These are phyloP conservation scores for Irineochytrium annulatum DNA, from an alignment of 192 early-diverging fungal species.

Conservation along the genomic window DNA sequence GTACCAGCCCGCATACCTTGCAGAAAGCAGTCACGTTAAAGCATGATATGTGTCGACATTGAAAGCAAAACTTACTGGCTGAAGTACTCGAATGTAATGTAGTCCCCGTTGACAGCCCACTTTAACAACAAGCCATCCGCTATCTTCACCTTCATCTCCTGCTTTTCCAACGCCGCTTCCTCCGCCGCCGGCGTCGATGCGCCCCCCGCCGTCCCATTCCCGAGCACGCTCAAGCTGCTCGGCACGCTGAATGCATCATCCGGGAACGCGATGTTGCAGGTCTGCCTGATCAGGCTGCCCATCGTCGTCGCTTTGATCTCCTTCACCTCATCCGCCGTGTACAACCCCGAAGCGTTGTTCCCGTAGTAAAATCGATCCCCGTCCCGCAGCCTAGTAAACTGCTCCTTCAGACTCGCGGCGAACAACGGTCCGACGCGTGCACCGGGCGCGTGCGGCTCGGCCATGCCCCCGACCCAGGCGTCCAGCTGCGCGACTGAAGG, in stretches of 20 bases:
- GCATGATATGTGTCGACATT: constrained; percentile 13
- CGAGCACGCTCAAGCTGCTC: constrained; percentile 6
- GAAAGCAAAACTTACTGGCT: constrained; percentile 19
- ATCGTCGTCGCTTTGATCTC: constrained; percentile 15
- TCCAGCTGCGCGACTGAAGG: constrained; percentile 29
- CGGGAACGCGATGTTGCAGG: constrained; percentile 32
- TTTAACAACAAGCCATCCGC: too few relatives aligned
- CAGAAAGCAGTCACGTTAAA: constrained; percentile 13
- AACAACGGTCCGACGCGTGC: constrained; percentile 30
- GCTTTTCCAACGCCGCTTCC: too few relatives aligned
- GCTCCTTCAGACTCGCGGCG: constrained; percentile 23
- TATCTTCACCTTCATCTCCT: too few relatives aligned
- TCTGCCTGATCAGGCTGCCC: constrained; percentile 18
- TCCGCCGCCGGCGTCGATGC: neutral
- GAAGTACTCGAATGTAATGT: neutral
- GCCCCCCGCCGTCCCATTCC: too few relatives aligned
- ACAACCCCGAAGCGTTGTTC: constrained; percentile 35
- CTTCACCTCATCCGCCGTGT: constrained; percentile 28
- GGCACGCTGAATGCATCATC: constrained; percentile 21
- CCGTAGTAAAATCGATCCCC: constrained; percentile 53
- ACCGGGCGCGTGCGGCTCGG: neutral
- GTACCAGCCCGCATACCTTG: constrained; percentile 29
- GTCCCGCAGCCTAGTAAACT: constrained; percentile 42
- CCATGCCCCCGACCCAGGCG: constrained; percentile 24
- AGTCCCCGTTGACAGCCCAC: too few relatives aligned